Evolutionary conservation across 2,329 filamentous ascomycete genomes (phyloP).

Genomic region (Neopestalotiopsis sp.): DNA sequence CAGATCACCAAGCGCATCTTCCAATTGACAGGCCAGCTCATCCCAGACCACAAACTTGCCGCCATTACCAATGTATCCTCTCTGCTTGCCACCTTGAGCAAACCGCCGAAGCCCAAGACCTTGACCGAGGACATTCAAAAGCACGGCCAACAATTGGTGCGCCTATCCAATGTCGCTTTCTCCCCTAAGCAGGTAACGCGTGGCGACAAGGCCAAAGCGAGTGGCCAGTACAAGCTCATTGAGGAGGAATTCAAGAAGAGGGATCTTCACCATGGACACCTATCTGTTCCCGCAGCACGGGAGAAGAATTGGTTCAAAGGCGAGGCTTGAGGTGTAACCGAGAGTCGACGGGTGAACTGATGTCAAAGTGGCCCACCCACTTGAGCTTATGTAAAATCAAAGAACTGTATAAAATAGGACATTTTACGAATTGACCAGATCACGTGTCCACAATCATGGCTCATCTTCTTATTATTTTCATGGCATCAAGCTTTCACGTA

Average conservation of each 20-base stretch:
- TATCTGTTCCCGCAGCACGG: conserved; percentile 44
- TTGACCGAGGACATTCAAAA: conserved; percentile 65
- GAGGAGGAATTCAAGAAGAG: conserved; percentile 70
- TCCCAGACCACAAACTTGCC: conserved; percentile 73
- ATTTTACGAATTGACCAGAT: background rate
- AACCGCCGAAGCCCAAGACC: conserved; percentile 63
- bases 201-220: conserved; percentile 72
- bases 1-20: conserved; percentile 83
- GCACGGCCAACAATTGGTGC: conserved; percentile 39
- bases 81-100: conserved; percentile 59
- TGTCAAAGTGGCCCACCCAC: background rate
- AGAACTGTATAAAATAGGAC: conserved; percentile 1
- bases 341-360: too few relatives aligned
- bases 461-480: background rate
- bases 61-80: conserved; percentile 58
- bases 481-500: background rate
- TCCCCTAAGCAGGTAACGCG: conserved; percentile 68
- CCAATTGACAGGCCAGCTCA: conserved; percentile 78
- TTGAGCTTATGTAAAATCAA: conserved; percentile 11
- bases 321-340: conserved; percentile 31
- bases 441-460: background rate
- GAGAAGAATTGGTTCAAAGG: conserved; percentile 51
- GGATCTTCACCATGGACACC: conserved; percentile 59
- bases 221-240: conserved; percentile 83
- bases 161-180: conserved; percentile 73